Conservation (phyloP, 345 rosid species). For the Mangifera indica region DNA sequence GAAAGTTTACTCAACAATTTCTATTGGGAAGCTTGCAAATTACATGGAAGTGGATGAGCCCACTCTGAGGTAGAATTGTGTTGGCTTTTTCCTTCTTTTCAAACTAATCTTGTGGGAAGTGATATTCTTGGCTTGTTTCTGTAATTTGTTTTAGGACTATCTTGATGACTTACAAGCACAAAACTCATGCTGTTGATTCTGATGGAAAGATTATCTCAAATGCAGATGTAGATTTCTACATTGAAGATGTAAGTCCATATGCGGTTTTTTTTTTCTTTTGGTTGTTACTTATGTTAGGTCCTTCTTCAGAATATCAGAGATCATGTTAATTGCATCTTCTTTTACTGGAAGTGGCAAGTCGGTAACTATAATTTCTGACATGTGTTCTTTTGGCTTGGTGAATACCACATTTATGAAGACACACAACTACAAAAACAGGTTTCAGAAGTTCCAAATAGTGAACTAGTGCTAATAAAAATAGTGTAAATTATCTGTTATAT, state of each 20-base stretch:
- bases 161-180: slow-evolving; percentile 92
- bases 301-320: not conserved
- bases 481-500: not conserved
- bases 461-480: no score
- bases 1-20: slow-evolving; percentile 82
- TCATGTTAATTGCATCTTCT: not conserved
- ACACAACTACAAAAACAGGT: not conserved
- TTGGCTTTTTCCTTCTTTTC: not conserved
- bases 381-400: not conserved
- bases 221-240: slow-evolving; percentile 90
- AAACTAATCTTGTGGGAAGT: not conserved
- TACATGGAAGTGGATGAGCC: slow-evolving; percentile 97
- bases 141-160: slow-evolving; percentile 59
- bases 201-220: slow-evolving; percentile 76
- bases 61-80: slow-evolving; percentile 57
- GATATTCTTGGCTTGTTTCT: slow-evolving; percentile 5
- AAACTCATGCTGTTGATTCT: slow-evolving; percentile 85
- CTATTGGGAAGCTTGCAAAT: slow-evolving; percentile 79
- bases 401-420: not conserved
- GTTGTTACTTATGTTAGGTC: not conserved
- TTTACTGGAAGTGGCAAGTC: not conserved
- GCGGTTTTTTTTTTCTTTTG: not conserved
- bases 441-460: no score
- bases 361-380: no score
- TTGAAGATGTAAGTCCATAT: slow-evolving; percentile 60